Percentiles rank a stretch among this genome's conserved stretches.
phyloP scores from a whole-genome alignment of 768 basidiomycete genomes.

The Gloeopeniophorella convolvens region DNA sequence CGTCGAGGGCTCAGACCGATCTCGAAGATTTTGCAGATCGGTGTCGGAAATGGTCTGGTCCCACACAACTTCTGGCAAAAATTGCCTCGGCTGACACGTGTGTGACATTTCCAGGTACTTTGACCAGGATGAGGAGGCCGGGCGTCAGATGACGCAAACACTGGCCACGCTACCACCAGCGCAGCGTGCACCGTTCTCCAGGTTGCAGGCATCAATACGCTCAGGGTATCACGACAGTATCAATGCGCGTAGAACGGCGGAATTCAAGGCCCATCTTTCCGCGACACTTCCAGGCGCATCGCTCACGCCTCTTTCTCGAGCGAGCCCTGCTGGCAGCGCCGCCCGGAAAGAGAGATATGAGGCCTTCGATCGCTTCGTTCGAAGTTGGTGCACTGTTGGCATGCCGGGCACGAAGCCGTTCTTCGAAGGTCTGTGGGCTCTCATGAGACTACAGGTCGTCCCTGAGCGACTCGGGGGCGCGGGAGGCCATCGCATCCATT shows the following conservation, averaged over 20 bases:
- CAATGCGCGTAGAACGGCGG: conserved; percentile 67
- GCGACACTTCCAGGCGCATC: conserved; percentile 78
- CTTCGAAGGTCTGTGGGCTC: conserved; percentile 69
- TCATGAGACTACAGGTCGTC: conserved; percentile 74
- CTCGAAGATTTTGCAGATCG: conserved; percentile 72
- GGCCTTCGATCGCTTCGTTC: conserved; percentile 65
- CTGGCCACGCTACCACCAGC: conserved; percentile 73
- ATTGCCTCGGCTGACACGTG: too few species aligned
- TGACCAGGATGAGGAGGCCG: conserved; percentile 71
- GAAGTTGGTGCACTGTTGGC: conserved; percentile 78
- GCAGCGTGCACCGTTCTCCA: conserved; percentile 81
- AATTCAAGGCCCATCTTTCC: conserved; percentile 78
- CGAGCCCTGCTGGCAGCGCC: conserved; percentile 51
- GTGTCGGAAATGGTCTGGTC: conserved; percentile 83
- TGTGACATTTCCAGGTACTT: conserved; percentile 65
- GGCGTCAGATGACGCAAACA: conserved; percentile 75
- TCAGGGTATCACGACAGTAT: conserved; percentile 80
- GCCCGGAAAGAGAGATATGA: conserved; percentile 77
- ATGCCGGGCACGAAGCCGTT: conserved; percentile 90
- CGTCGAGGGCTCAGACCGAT: conserved; percentile 58
- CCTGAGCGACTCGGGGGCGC: conserved; percentile 79
- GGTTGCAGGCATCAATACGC: conserved; percentile 80
- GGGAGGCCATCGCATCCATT: conserved; percentile 63
- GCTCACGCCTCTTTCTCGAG: conserved; percentile 64
- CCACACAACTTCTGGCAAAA: too few species aligned